Evolutionary conservation across 768 basidiomycete species (phyloP).

Genomic region (Roridomyces roridus): DNA sequence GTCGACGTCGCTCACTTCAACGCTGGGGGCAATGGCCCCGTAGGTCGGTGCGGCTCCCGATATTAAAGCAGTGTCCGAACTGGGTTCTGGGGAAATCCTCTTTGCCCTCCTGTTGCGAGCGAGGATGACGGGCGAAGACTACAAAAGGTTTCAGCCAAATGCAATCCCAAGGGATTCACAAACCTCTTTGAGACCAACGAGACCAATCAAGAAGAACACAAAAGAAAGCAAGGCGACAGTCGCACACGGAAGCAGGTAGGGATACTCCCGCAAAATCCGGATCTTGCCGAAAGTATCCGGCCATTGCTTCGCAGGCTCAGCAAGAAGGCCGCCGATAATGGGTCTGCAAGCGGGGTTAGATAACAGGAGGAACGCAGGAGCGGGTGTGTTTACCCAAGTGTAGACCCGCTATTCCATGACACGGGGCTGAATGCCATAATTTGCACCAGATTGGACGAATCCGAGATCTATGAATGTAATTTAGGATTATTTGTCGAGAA

Average conservation of each 20-base stretch:
- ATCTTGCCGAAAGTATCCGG: slow-evolving; percentile 29
- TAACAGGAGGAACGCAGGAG: neutral
- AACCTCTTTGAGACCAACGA: slow-evolving; percentile 35
- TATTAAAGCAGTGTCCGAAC: slow-evolving; percentile 8
- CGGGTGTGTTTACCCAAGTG: slow-evolving; percentile 22
- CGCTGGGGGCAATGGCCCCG: slow-evolving; percentile 8
- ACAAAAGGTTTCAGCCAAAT: too few relatives aligned
- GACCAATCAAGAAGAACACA: slow-evolving; percentile 26
- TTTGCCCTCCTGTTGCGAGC: slow-evolving; percentile 6
- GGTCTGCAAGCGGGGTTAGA: slow-evolving; percentile 20
- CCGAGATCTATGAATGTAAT: slow-evolving; percentile 15
- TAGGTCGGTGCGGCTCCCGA: slow-evolving; percentile 3
- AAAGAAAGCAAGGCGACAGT: slow-evolving; percentile 28
- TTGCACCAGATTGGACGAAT: slow-evolving; percentile 27
- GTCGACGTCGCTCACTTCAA: neutral
- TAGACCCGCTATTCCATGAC: slow-evolving; percentile 23
- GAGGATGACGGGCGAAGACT: slow-evolving; percentile 24
- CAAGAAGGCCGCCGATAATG: slow-evolving; percentile 32
- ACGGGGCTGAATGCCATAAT: slow-evolving; percentile 24
- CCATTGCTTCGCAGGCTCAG: slow-evolving; percentile 32
- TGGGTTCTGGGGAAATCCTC: slow-evolving; percentile 5
- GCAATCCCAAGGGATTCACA: neutral
- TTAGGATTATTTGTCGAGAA: neutral
- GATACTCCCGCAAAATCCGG: slow-evolving; percentile 30
- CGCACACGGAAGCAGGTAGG: slow-evolving; percentile 39